Percentiles rank a stretch among this genome's conserved stretches.
These are phyloP conservation scores for Heracleum sosnowskyi DNA, from an alignment of 129 eudicot genomes.

Conservation along the genomic window DNA sequence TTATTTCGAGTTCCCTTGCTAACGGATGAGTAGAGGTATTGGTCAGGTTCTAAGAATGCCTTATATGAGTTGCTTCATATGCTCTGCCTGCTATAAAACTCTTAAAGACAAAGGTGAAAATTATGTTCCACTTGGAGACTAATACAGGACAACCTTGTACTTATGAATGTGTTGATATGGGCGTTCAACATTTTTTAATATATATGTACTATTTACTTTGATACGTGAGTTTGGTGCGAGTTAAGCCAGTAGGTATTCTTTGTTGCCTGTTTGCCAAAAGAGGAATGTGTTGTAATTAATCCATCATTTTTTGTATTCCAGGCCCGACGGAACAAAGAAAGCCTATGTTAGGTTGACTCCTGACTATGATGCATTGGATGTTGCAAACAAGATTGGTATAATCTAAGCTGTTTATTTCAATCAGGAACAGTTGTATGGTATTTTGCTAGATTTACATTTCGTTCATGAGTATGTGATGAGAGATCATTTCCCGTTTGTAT, in stretches of 20 bases:
- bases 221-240: neutral
- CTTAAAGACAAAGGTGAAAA: neutral
- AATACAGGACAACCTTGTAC: neutral
- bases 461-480: neutral
- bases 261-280: neutral
- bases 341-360: slow-evolving; percentile 38
- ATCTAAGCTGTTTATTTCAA: slow-evolving; percentile 11
- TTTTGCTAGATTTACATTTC: neutral
- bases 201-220: too few species aligned
- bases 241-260: neutral
- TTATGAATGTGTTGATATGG: neutral
- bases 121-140: neutral
- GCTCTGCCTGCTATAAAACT: neutral
- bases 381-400: slow-evolving; percentile 41
- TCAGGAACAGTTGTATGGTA: slow-evolving; percentile 7
- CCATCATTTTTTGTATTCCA: neutral
- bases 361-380: slow-evolving; percentile 34
- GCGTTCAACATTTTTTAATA: too few species aligned
- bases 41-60: neutral
- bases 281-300: neutral
- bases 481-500: neutral
- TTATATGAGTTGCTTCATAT: neutral
- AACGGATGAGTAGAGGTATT: neutral
- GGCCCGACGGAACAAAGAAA: slow-evolving; percentile 25
- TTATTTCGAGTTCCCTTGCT: too few species aligned